Evolutionary conservation across 2,329 filamentous ascomycete species (phyloP).

Genomic region (Nigrospora osmanthi): DNA sequence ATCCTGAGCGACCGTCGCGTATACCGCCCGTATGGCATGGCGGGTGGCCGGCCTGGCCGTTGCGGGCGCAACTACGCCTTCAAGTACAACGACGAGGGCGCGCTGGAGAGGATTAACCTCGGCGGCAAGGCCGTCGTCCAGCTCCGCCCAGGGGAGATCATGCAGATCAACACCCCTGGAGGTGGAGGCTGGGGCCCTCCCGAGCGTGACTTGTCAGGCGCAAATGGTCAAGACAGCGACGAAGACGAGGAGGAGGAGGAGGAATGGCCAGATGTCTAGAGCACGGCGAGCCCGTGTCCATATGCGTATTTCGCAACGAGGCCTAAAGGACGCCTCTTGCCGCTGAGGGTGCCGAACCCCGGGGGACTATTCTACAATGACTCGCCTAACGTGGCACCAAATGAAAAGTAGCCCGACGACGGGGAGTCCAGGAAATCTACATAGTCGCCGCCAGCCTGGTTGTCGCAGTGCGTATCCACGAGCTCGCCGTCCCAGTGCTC

Average conservation of each 20-base stretch:
- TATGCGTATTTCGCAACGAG: background rate
- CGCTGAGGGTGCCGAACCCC: background rate
- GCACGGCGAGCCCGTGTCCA: too few relatives aligned
- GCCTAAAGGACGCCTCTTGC: background rate
- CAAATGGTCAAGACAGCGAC: too few relatives aligned
- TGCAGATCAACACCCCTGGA: slow-evolving; percentile 26
- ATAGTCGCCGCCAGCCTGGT: too few relatives aligned
- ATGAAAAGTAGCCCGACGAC: too few relatives aligned
- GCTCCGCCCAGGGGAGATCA: slow-evolving; percentile 22
- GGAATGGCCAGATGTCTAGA: background rate
- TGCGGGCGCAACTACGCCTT: slow-evolving; percentile 50
- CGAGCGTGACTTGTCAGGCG: background rate
- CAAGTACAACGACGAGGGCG: slow-evolving; percentile 15
- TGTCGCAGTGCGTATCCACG: too few relatives aligned
- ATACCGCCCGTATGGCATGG: slow-evolving; percentile 63
- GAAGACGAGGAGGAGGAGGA: background rate
- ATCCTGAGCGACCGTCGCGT: slow-evolving; percentile 65
- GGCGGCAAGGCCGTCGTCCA: slow-evolving; percentile 22
- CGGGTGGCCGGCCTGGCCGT: slow-evolving; percentile 57
- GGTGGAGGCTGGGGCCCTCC: slow-evolving; percentile 19
- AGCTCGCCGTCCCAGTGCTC: background rate
- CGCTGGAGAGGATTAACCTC: slow-evolving; percentile 19
- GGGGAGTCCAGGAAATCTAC: too few relatives aligned
- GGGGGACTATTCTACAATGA: too few relatives aligned
- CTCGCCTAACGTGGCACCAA: too few relatives aligned